Evolutionary conservation across 495 filamentous ascomycete genomes (phyloP).

Genomic region (Trichoderma erinaceum): DNA sequence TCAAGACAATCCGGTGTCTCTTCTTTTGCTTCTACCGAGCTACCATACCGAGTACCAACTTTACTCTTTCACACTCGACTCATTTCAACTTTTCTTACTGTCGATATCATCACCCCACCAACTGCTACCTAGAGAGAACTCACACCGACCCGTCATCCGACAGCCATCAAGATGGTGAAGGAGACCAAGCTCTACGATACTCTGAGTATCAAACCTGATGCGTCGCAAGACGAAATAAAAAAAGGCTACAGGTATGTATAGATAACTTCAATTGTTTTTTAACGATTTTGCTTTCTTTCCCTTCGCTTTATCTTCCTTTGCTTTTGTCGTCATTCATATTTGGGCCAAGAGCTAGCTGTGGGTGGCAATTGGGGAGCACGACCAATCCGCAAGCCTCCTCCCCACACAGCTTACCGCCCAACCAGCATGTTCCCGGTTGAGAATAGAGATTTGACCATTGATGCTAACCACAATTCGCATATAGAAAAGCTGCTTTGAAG

Average conservation of each 20-base stretch:
- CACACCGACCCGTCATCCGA: neutral
- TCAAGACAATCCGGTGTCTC: neutral
- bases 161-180: conserved; percentile 57
- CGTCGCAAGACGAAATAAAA: conserved; percentile 89
- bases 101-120: neutral
- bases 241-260: conserved; percentile 79
- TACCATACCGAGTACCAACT: neutral
- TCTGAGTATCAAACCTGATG: conserved; percentile 67
- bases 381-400: conserved; percentile 5
- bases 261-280: conserved; percentile 13
- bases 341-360: neutral
- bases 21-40: neutral
- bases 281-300: conserved; percentile 10
- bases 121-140: neutral
- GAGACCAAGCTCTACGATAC: conserved; percentile 83
- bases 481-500: conserved; percentile 82
- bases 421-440: neutral
- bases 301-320: conserved; percentile 1
- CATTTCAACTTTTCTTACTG: neutral
- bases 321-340: neutral
- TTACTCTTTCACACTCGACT: neutral
- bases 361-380: conserved; percentile 6
- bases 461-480: conserved; percentile 24
- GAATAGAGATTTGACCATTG: neutral
- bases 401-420: neutral